phyloP scores from a whole-genome alignment of 169 alveolate genomes.

The Plasmodium gallinaceum region DNA sequence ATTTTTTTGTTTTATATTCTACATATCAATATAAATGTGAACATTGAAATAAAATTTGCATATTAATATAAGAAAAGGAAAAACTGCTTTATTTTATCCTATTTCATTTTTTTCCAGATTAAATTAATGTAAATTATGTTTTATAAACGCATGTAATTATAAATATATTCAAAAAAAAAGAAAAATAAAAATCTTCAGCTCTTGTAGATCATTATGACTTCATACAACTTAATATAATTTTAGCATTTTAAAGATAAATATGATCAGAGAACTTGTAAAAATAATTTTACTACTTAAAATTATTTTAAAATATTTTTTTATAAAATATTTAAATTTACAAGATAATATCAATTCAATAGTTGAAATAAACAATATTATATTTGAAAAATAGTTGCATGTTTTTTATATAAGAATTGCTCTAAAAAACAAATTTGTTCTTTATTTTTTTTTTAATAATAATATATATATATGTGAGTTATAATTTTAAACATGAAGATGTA shows the following conservation, averaged over 20 bases:
- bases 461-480: background rate
- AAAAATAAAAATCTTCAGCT: background rate
- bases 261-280: too few relatives aligned
- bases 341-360: background rate
- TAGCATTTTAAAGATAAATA: too few relatives aligned
- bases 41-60: too few relatives aligned
- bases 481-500: background rate
- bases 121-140: background rate
- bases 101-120: background rate
- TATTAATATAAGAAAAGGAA: background rate
- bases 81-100: background rate
- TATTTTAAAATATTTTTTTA: background rate
- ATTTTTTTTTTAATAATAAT: background rate
- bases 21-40: background rate
- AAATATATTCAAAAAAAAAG: background rate
- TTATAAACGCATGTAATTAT: background rate
- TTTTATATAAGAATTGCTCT: background rate
- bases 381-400: conserved; percentile 16
- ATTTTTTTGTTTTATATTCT: too few relatives aligned
- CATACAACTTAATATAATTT: background rate
- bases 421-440: background rate
- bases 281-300: background rate
- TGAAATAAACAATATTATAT: background rate
- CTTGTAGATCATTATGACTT: background rate
- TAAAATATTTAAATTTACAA: background rate